Base-by-base conservation (phyloP, 257 asterid genomes). In the Solanum verrucosum region DNA sequence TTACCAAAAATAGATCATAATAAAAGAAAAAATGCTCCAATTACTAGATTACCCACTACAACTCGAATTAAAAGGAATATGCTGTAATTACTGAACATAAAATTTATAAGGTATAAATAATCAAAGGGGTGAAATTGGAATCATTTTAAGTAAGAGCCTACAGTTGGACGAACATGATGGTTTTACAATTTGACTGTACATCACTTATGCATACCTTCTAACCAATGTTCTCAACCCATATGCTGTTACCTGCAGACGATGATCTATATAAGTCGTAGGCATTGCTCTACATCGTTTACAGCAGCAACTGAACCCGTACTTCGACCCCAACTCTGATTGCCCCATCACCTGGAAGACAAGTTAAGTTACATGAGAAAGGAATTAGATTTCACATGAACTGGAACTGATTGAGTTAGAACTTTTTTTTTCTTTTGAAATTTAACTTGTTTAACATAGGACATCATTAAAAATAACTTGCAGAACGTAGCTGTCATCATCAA, bases 231-330 rank as follows among this genome's bases (percentile, higher is more conserved):
- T 56, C 67, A 49, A 52, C 73, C 74, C n/a, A 49, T 49, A 35
- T 68, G 87, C 59, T 63, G 93, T 93, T 91, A 96, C 98, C 89
- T 92, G 93, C 83, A 96, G 90, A 85, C 89, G 90, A 86, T 13
- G 79, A 91, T 96, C 98, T 75, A 90, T 93, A 78, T 91, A 91
- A 72, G 92, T 84, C 37, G 86, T 44, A 82, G 98, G 94, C 40
- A 86, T 81, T n/a, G 89, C 93, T 88, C 68, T 88, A 83, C 98
- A 96, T 23, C 98, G 91, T 83, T 86, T 75, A 86, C 98, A 95
- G 91, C 89, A 49, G 89, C 99, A 96, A 13, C 5, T 72, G 74
- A 96, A 96, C 85, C 90, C 90, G 88, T 94, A 92, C 84, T 96
- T 96, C n/a, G 33, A 78, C 95, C 94, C 90, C 81, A 96, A 84